Evolutionary conservation across 345 rosid genomes (phyloP).

Genomic region (Atalantia buxifolia): DNA sequence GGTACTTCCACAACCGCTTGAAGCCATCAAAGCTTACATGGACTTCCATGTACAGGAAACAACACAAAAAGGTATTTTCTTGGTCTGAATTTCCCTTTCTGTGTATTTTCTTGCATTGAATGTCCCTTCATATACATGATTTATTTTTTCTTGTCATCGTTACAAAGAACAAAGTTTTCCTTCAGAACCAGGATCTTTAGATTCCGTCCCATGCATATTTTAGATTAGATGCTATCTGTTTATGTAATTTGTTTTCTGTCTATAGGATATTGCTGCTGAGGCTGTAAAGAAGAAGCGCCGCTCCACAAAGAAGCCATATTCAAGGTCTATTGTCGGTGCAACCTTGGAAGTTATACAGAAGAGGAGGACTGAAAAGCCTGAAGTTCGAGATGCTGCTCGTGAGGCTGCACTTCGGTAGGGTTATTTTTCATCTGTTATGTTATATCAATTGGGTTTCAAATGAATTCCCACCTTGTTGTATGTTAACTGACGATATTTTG

Average conservation of each 20-base stretch:
- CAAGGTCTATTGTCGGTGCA: conserved; percentile 72
- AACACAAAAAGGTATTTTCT: conserved; percentile 58
- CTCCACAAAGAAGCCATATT: conserved; percentile 61
- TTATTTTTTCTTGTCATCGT: background rate
- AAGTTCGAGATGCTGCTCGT: conserved; percentile 66
- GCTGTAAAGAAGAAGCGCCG: conserved; percentile 61
- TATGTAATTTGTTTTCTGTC: background rate
- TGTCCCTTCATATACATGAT: background rate
- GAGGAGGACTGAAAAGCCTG: conserved; percentile 62
- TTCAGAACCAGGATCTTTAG: background rate
- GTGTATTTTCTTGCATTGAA: background rate
- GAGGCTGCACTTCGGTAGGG: conserved; percentile 57
- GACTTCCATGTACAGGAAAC: conserved; percentile 75
- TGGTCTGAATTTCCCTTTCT: background rate
- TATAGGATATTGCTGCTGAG: conserved; percentile 57
- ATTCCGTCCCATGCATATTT: background rate
- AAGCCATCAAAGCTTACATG: conserved; percentile 94
- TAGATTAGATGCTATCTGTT: background rate
- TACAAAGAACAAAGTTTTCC: background rate
- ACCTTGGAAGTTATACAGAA: conserved; percentile 72
- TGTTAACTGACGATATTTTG: background rate
- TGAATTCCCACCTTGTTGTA: background rate
- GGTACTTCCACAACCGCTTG: conserved; percentile 87
- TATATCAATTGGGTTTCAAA: too few species aligned
- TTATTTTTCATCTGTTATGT: background rate